These are phyloP conservation scores for Neofusicoccum parvum DNA, from an alignment of 2,329 filamentous ascomycete species.

Conservation along the genomic window DNA sequence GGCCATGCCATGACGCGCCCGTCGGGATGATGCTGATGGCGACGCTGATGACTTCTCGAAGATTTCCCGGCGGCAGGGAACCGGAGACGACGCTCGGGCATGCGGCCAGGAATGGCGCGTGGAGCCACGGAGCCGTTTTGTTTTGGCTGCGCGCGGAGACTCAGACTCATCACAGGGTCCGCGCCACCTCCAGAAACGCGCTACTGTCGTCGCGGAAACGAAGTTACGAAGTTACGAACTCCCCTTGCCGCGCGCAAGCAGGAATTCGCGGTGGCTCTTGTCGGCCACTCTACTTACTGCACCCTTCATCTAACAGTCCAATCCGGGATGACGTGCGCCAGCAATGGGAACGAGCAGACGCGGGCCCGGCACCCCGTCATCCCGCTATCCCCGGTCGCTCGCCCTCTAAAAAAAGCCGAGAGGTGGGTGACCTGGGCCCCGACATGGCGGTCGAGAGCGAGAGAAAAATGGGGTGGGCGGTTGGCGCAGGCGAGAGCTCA, in stretches of 20 bases:
- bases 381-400: background rate
- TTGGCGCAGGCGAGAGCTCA: background rate
- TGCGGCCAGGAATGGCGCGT: background rate
- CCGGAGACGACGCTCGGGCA: background rate
- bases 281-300: background rate
- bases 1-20: slow-evolving; percentile 1
- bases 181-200: background rate
- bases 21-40: background rate
- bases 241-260: background rate
- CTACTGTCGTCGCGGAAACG: slow-evolving; percentile 5
- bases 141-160: background rate
- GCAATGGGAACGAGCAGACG: background rate
- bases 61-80: background rate
- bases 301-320: slow-evolving; percentile 6
- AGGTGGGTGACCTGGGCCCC: background rate
- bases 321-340: slow-evolving; percentile 5
- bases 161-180: slow-evolving; percentile 4
- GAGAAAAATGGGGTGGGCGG: slow-evolving; percentile 3
- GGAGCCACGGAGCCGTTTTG: background rate
- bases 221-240: background rate
- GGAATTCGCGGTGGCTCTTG: background rate
- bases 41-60: slow-evolving; percentile 2
- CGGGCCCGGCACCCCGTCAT: background rate
- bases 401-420: slow-evolving; percentile 3
- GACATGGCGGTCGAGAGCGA: background rate